Conservation (phyloP, 495 filamentous ascomycete species). For the Penicillium antarcticum region DNA sequence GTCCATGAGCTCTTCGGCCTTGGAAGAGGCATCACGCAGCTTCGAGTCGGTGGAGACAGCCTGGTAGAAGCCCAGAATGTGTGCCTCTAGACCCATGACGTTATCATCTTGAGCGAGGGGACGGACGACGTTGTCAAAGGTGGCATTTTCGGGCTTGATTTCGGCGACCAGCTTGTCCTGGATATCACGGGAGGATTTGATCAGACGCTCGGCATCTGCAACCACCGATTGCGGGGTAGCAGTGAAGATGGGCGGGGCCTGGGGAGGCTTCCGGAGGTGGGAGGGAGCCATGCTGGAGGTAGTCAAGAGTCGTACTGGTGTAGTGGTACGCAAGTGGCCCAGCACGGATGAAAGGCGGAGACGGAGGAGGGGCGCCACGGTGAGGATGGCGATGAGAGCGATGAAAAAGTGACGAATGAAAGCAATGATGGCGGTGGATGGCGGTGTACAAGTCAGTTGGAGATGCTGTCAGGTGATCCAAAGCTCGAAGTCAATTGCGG, state of each 20-base stretch:
- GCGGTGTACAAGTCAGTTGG: conserved; percentile 1
- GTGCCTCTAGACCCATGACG: conserved; percentile 50
- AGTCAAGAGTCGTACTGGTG: conserved; percentile 46
- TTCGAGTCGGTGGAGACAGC: conserved; percentile 67
- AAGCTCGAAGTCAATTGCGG: conserved; percentile 2
- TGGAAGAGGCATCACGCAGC: conserved; percentile 68
- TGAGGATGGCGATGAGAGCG: conserved; percentile 60
- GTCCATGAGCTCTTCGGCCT: conserved; percentile 64
- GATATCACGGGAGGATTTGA: conserved; percentile 61
- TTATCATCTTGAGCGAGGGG: conserved; percentile 70
- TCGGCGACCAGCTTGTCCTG: conserved; percentile 72
- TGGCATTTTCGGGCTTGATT: conserved; percentile 61
- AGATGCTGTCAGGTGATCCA: conserved; percentile 10
- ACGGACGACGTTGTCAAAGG: conserved; percentile 62
- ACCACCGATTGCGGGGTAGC: conserved; percentile 75
- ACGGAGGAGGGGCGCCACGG: conserved; percentile 72
- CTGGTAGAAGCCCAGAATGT: conserved; percentile 75
- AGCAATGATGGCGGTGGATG: conserved; percentile 16
- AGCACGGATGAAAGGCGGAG: conserved; percentile 58
- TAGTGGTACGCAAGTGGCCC: conserved; percentile 51
- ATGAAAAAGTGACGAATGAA: conserved; percentile 46
- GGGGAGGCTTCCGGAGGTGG: conserved; percentile 66
- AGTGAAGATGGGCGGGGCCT: conserved; percentile 80
- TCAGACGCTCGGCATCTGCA: conserved; percentile 70
- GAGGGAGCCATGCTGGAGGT: conserved; percentile 66